Base-by-base conservation (phyloP, 1,284 basidiomycete species). In the Boletus calvinii region DNA sequence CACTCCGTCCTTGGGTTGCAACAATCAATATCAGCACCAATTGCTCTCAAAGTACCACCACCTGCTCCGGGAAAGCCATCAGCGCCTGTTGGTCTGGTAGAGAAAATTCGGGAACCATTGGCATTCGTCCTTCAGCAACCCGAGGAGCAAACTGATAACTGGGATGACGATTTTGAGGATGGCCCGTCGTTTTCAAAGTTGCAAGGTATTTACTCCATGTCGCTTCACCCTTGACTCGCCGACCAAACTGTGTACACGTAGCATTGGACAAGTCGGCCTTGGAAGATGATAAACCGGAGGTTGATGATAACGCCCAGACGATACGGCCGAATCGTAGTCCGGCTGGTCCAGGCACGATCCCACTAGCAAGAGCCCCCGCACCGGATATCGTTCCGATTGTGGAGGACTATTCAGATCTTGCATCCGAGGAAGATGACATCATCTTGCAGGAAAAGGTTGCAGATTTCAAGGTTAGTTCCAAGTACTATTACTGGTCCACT, bases 121-220 rank as follows among this genome's bases (percentile, higher is more conserved):
- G 72, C 76, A 7, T 80, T 83, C 51, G 77, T 77, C 17, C 69
- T 88, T 29, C 84, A 83, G 55, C 76, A 80, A 35, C 87, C 85
- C 6, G 90, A 90, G 68, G 90, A 89, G 58, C 87, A 92, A 63
- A 92, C 85, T 10, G 92, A 96, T 67, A 95, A 94, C 57, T 98
- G 96, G 94, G 96, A 99, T 65, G 91, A 94, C 60, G 96, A 99
- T 67, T 99, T 98, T 64, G 94, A 94, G 63, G 92, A 92, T 56
- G 94, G 89, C 3, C 94, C 95, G 26, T 92, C 92, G 1, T 82
- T 90, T 50, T 85, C 86, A 9, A 94, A 94, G 68, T 67, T 93
- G 39, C 90, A 91, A 73, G 87, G 89, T 83, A 64, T 53, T 9
- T 29, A 32, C 46, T 46, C 7, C 48, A 29, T 45, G 17, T 34